These are phyloP conservation scores for Sordaria brevicollis DNA, from an alignment of 495 filamentous ascomycete species.

Conservation along the genomic window DNA sequence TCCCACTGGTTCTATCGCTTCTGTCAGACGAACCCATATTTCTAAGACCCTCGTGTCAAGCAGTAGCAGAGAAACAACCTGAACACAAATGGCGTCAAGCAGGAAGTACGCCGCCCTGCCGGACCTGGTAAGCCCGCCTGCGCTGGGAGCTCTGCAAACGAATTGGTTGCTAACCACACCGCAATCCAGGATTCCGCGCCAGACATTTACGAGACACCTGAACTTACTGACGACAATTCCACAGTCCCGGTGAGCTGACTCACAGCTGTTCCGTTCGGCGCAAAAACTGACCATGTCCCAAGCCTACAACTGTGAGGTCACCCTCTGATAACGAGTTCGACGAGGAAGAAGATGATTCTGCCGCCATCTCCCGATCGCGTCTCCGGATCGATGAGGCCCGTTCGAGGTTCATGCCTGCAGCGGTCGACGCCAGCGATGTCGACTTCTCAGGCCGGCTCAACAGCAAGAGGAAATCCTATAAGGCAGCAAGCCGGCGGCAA, in stretches of 20 bases:
- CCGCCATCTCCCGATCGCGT: slow-evolving; percentile 61
- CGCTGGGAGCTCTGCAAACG: slow-evolving; percentile 6
- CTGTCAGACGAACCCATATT: too few relatives aligned
- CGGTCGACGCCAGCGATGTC: slow-evolving; percentile 61
- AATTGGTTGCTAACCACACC: slow-evolving; percentile 4
- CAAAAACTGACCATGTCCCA: slow-evolving; percentile 7
- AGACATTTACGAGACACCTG: slow-evolving; percentile 92
- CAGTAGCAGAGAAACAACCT: too few relatives aligned
- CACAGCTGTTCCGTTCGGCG: slow-evolving; percentile 3
- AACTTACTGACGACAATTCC: slow-evolving; percentile 77
- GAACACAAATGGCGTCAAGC: slow-evolving; percentile 37
- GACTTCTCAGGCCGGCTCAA: slow-evolving; percentile 78
- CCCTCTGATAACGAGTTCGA: slow-evolving; percentile 55
- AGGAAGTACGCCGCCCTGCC: slow-evolving; percentile 78
- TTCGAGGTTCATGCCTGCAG: slow-evolving; percentile 63
- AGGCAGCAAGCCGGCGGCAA: slow-evolving; percentile 54
- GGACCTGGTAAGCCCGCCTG: slow-evolving; percentile 52
- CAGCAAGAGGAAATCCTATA: slow-evolving; percentile 71
- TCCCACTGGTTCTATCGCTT: too few relatives aligned
- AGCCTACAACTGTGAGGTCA: slow-evolving; percentile 58
- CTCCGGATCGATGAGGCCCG: slow-evolving; percentile 69
- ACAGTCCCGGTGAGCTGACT: slow-evolving; percentile 55
- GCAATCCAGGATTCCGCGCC: slow-evolving; percentile 65
- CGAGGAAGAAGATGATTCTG: slow-evolving; percentile 50
- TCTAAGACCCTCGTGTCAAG: too few relatives aligned